phyloP scores from a whole-genome alignment of 176 grass and related monocot species.

The Carex scoparia region DNA sequence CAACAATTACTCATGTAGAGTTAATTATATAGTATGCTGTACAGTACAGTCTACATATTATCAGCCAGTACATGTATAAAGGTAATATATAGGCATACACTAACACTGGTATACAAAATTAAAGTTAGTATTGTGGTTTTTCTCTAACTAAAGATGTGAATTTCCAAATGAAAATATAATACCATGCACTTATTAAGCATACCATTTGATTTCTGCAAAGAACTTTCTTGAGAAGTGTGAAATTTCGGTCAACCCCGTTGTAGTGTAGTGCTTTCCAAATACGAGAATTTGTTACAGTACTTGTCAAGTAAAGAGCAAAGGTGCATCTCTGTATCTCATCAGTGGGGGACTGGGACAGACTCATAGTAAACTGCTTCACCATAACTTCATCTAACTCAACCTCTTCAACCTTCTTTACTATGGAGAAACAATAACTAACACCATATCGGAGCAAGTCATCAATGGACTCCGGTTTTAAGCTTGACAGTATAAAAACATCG shows the following conservation, averaged over 20 bases:
- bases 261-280: slow-evolving; percentile 51
- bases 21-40: background rate
- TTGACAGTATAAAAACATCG: slow-evolving; percentile 67
- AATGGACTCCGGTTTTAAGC: slow-evolving; percentile 24
- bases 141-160: background rate
- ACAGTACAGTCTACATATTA: background rate
- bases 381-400: slow-evolving; percentile 6
- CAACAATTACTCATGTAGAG: background rate
- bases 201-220: slow-evolving; percentile 40
- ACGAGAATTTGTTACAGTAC: slow-evolving; percentile 41
- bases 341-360: background rate
- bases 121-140: background rate
- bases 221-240: slow-evolving; percentile 45
- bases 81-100: background rate
- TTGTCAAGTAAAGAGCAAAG: slow-evolving; percentile 50
- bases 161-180: slow-evolving; percentile 15
- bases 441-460: slow-evolving; percentile 37
- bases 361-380: slow-evolving; percentile 46
- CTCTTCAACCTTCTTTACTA: slow-evolving; percentile 51
- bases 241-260: slow-evolving; percentile 35
- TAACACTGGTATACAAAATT: background rate
- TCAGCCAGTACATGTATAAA: background rate
- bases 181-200: too few relatives aligned
- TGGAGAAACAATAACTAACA: slow-evolving; percentile 41
- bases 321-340: slow-evolving; percentile 28